Percentiles rank a stretch among this genome's conserved stretches.
These are phyloP conservation scores for Tolypocladium tropicale DNA, from an alignment of 2,329 filamentous ascomycete species.

Conservation along the genomic window DNA sequence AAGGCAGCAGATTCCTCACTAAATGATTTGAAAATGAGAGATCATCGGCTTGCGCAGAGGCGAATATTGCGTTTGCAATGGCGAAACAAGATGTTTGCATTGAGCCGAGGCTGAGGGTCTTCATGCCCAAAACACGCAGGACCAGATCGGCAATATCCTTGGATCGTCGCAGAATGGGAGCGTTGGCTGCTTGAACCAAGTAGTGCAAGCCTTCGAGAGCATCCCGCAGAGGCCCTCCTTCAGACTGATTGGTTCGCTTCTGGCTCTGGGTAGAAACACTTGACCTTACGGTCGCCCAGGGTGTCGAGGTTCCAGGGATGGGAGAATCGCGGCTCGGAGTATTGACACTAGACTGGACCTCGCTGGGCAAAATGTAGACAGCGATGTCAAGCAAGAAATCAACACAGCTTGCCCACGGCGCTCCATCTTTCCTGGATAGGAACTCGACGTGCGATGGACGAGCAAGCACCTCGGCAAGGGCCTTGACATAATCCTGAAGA, in stretches of 20 bases:
- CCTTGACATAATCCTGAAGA: slow-evolving; percentile 67
- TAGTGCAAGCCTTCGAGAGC: slow-evolving; percentile 52
- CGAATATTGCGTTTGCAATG: slow-evolving; percentile 61
- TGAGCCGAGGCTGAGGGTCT: slow-evolving; percentile 46
- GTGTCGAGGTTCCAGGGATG: slow-evolving; percentile 24
- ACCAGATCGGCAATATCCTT: slow-evolving; percentile 45
- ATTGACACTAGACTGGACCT: slow-evolving; percentile 12
- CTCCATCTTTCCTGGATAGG: slow-evolving; percentile 43
- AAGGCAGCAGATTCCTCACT: slow-evolving; percentile 52
- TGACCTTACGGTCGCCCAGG: slow-evolving; percentile 17
- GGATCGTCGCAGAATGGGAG: slow-evolving; percentile 49
- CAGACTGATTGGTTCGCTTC: slow-evolving; percentile 14
- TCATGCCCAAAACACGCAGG: slow-evolving; percentile 50
- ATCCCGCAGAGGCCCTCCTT: slow-evolving; percentile 24
- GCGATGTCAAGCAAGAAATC: slow-evolving; percentile 61
- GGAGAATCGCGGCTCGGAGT: slow-evolving; percentile 27
- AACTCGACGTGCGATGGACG: slow-evolving; percentile 73
- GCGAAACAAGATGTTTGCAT: slow-evolving; percentile 66
- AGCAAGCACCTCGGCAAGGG: slow-evolving; percentile 58
- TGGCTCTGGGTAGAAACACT: slow-evolving; percentile 19
- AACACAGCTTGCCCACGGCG: slow-evolving; percentile 59
- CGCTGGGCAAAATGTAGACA: slow-evolving; percentile 33
- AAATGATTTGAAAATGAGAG: slow-evolving; percentile 49
- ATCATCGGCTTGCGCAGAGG: slow-evolving; percentile 57
- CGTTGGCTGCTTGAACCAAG: slow-evolving; percentile 56